Base-by-base conservation (phyloP, 2,329 filamentous ascomycete species). In the Didymella sp. region DNA sequence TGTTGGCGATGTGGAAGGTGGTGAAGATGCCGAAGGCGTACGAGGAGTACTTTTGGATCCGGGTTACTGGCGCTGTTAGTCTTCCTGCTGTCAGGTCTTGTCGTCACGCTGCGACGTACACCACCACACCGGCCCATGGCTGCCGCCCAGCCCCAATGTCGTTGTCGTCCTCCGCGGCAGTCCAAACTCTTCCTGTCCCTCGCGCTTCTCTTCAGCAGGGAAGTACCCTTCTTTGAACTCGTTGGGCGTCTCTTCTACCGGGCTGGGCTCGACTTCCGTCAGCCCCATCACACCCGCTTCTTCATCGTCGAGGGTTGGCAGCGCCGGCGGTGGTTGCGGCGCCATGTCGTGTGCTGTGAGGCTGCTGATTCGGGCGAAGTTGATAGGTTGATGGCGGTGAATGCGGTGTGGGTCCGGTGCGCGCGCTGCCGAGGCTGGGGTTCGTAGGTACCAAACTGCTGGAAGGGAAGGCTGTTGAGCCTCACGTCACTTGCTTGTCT, bases 11-110 rank as follows among this genome's bases (percentile, higher is more conserved):
- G 63, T 79, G 79, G 45, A 79, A 75, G 58, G 77, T 69, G 35
- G 77, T 74, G 62, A 80, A 74, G 70, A 75, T 67, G 40, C 77
- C 74, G 61, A 77, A 76, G 61, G 77, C 74, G 63, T 96, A 96
- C 64, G 90, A 92, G 1, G 92, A 95, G 81, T 96, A 96, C 74
- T 87, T 89, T 76, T 98, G 95, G 31, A 95, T 82, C 44, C 90
- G 86, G 5, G 84, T 84, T 50, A 96, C 89, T 91, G 62, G 8
- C 17, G 28, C 27, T 43, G 52, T 56, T 27, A 52, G 57, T 38
- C 31, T 45, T 21, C 6, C 11, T 21, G 15, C 12, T n/a, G 6
- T 3, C n/a, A 17, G n/a, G 7, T 6, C 2, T 1, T 11, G 5
- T 6, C 24, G n/a, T 2, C 21, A 30, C 6, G n/a, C 37, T 22